Evolutionary conservation across 1,139 yeast species (phyloP), one percentile per base, ranked within the genome.

Genomic region (Sugiyamaella sp.): DNA sequence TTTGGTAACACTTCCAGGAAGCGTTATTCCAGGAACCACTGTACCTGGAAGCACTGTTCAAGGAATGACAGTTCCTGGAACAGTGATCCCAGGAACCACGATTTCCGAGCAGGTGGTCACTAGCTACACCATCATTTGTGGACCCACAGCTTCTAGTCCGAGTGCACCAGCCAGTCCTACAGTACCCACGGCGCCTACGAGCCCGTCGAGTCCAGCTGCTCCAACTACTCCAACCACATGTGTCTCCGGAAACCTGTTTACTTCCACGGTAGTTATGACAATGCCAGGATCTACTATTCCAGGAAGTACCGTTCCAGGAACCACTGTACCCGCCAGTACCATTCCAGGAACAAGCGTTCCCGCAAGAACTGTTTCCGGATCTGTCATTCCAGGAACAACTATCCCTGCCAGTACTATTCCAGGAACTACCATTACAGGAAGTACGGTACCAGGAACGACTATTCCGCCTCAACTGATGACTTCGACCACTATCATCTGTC

Each of bases 371-470:
- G 20, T 56, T 39, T 41, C 46, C 3, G 60, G 57, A 4, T 50
- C 52, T 4, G 42, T 40, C 9, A 51, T 60, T 21, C 61, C 57
- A 6, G 57, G 58, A 4, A 47, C 58, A 2, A 57, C 60, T 21
- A 49, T 58, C n/a, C 58, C 60, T 17, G 63, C 56, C 4, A 43
- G 53, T 10, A 58, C 59, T 19, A 45, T 58, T 10, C 57, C 54
- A 14, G 60, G 56, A 32, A 53, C 58, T 3, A 50, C 56, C 10
- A 48, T 53, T 17, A 42, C 51, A 24, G 58, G 58, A 8, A 48
- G 56, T 24, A 49, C 57, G 2, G 42, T 59, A 20, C 61, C 63
- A 17, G 61, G 59, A 2, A 51, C 57, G 4, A 55, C 59, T 2
- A 49, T 53, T 17, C 58, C 63, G 37, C 58, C 58, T 1, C 53